Evolutionary conservation across 768 basidiomycete species (phyloP), one percentile per base, ranked within the genome.

Genomic region (Leccinum pellstonianum): DNA sequence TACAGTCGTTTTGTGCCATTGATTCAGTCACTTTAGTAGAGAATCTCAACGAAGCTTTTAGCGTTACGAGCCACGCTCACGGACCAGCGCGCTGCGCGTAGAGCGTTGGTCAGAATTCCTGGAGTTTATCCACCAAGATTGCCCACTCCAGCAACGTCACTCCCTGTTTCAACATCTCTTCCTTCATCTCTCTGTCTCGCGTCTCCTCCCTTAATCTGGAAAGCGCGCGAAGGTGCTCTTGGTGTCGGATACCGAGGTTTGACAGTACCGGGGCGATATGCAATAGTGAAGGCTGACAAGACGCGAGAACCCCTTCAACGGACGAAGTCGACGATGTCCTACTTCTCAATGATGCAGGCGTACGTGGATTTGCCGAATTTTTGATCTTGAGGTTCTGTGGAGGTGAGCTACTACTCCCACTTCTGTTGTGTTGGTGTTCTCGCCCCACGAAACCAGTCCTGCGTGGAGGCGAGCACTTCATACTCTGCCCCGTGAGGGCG

Each of bases 91-190:
- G 11, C 25, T 27, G 3, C 5, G n/a, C 29, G 11, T 14, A 21
- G 27, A 50, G 58, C 15, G 38, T 17, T 48, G n/a, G 14, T n/a
- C 25, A 29, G 57, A 76, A 63, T 38, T 67, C 75, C 62, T 81
- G 82, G 62, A 89, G 69, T 66, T 76, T 83, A 71, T 91, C 89
- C 59, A 91, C 71, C 65, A 91, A 76, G 66, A 90, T 87, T 21
- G 89, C 89, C 89, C 89, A 91, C 65, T 91, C 89, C 74, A 91
- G 77, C 8, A 88, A 79, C 1, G 87, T 89, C 54, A 91, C 77
- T 1, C 89, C 89, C 65, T 81, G 76, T 67, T 75, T 82, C 72
- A 91, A 67, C 56, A 87, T 89, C 63, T 85, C 86, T 64, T 87
- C 86, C 71, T 80, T 86, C 51, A 91, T 78, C 69, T 90, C 87